phyloP scores from a whole-genome alignment of 2,329 filamentous ascomycete species.

The Pezicula carpinea region DNA sequence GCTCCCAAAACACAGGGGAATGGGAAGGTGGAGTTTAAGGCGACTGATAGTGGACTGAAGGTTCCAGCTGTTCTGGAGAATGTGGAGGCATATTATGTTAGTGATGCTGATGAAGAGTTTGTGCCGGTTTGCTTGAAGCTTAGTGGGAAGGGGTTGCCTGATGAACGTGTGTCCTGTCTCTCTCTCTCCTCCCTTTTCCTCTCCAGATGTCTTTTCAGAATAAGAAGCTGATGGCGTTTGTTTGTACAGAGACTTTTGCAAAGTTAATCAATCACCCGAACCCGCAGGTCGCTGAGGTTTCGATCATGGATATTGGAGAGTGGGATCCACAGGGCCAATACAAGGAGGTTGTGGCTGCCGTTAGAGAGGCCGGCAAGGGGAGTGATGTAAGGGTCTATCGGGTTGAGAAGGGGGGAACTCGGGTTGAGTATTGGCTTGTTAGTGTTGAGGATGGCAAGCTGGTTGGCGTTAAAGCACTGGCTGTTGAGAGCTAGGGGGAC shows the following conservation, averaged over 20 bases:
- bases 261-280: constrained; percentile 57
- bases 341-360: constrained; percentile 60
- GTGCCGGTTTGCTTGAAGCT: constrained; percentile 67
- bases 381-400: constrained; percentile 71
- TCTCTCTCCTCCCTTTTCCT: constrained; percentile 10
- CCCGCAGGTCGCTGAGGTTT: constrained; percentile 51
- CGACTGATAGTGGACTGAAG: constrained; percentile 46
- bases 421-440: constrained; percentile 77
- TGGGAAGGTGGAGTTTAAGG: constrained; percentile 41
- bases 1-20: constrained; percentile 25
- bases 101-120: constrained; percentile 84
- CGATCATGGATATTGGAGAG: constrained; percentile 61
- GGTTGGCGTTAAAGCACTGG: constrained; percentile 73
- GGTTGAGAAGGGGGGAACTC: constrained; percentile 56
- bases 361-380: constrained; percentile 56
- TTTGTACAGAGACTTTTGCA: constrained; percentile 59
- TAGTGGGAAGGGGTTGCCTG: constrained; percentile 49
- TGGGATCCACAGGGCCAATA: constrained; percentile 76
- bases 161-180: constrained; percentile 48
- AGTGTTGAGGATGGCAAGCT: constrained; percentile 57
- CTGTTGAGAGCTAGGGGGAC: constrained; percentile 61
- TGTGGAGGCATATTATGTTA: constrained; percentile 64
- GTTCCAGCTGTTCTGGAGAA: constrained; percentile 56
- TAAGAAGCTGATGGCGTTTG: constrained; percentile 1
- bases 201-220: not conserved